phyloP scores from a whole-genome alignment of 2,329 filamentous ascomycete genomes.

The Microcera coccophila region DNA sequence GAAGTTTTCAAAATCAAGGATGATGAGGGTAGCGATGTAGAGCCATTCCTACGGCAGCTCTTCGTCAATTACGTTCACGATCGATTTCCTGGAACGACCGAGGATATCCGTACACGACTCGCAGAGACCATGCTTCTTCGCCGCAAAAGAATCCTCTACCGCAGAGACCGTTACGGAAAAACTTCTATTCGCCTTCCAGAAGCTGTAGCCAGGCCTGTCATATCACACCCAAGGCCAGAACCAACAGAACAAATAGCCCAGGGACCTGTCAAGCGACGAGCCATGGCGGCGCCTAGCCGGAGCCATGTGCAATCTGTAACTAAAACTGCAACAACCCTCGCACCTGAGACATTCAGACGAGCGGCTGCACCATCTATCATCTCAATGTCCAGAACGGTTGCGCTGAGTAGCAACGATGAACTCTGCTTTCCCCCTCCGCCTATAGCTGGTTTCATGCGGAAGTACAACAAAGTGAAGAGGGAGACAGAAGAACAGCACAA shows the following conservation, averaged over 20 bases:
- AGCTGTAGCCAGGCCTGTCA: not conserved
- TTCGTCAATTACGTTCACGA: conserved; percentile 10
- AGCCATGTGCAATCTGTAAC: not conserved
- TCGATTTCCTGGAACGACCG: conserved; percentile 7
- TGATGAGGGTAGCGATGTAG: conserved; percentile 12
- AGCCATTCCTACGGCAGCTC: conserved; percentile 1
- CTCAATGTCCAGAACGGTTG: conserved; percentile 5
- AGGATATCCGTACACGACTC: conserved; percentile 8
- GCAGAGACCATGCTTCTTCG: conserved; percentile 9
- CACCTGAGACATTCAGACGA: not conserved
- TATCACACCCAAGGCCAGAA: not conserved
- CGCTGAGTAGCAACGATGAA: conserved; percentile 1
- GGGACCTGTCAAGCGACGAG: not conserved
- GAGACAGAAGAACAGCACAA: too few species aligned
- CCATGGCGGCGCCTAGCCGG: not conserved
- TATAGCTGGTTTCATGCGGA: not conserved
- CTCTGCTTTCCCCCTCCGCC: conserved; percentile 9
- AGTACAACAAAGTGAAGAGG: not conserved
- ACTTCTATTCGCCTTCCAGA: not conserved
- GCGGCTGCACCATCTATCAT: conserved; percentile 5
- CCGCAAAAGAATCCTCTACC: conserved; percentile 11
- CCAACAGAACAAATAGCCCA: not conserved
- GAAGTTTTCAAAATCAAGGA: conserved; percentile 8
- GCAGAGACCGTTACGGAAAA: conserved; percentile 6
- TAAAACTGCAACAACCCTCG: conserved; percentile 6